Evolutionary conservation across 2,329 filamentous ascomycete genomes (phyloP).

Genomic region (Neonectria coccinea): DNA sequence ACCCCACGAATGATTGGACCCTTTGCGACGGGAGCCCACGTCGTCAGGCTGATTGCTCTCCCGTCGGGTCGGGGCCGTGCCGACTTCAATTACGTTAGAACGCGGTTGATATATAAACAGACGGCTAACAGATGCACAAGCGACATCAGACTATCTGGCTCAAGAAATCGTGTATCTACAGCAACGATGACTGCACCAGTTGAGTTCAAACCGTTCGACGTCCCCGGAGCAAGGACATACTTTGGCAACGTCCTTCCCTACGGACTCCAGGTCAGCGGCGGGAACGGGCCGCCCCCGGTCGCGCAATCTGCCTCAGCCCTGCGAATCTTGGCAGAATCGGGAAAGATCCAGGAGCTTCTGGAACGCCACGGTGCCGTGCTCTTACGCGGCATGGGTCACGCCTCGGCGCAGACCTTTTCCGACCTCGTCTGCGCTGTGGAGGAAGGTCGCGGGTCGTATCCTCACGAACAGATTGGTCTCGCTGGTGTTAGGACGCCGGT

Average conservation of each 20-base stretch:
- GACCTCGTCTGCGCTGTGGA: conserved; percentile 22
- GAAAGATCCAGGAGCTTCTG: conserved; percentile 21
- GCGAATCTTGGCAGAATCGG: conserved; percentile 17
- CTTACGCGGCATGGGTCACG: conserved; percentile 24
- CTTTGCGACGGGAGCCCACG: neutral
- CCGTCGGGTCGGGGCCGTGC: neutral
- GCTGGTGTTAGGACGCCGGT: conserved; percentile 27
- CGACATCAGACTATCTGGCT: neutral
- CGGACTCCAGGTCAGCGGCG: conserved; percentile 14
- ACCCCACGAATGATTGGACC: neutral
- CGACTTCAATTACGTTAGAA: neutral
- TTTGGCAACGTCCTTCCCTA: conserved; percentile 22
- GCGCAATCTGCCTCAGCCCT: conserved; percentile 5
- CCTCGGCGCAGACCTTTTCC: conserved; percentile 31
- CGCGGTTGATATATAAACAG: neutral
- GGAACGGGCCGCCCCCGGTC: conserved; percentile 6
- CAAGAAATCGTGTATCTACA: neutral
- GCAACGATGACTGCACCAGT: neutral
- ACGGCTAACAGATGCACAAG: neutral
- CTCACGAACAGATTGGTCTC: conserved; percentile 30
- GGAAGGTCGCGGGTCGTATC: conserved; percentile 23
- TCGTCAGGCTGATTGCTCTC: neutral
- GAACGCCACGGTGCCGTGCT: conserved; percentile 25
- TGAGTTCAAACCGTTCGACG: conserved; percentile 19
- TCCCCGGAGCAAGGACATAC: conserved; percentile 28